Conservation (phyloP, 75 land plant species). For the Isoetes taiwanensis region DNA sequence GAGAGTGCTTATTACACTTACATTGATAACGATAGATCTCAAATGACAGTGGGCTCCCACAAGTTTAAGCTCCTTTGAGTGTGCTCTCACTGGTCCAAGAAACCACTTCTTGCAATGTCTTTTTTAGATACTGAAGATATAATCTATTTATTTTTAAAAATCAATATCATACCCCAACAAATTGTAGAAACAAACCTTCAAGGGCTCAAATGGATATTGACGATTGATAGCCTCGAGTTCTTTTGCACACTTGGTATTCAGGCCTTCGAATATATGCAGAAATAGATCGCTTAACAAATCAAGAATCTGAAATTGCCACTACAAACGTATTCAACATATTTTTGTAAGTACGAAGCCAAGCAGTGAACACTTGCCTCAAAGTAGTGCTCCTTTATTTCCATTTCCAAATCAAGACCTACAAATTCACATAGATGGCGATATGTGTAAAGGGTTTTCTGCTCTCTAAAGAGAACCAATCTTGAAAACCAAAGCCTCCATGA, state of each 20-base stretch:
- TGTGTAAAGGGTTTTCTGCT: slow-evolving; percentile 85
- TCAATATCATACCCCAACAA: too few species aligned
- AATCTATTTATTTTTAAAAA: too few species aligned
- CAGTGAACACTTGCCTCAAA: slow-evolving; percentile 70
- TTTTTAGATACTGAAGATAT: slow-evolving; percentile 41
- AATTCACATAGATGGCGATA: slow-evolving; percentile 94
- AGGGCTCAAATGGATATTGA: slow-evolving; percentile 83
- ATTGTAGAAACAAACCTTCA: too few species aligned
- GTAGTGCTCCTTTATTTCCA: slow-evolving; percentile 91
- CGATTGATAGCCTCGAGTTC: slow-evolving; percentile 54
- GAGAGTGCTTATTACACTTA: too few species aligned
- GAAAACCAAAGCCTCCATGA: slow-evolving; percentile 41
- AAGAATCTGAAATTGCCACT: too few species aligned
- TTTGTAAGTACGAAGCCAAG: too few species aligned
- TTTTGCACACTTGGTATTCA: slow-evolving; percentile 58
- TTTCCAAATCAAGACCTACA: slow-evolving; percentile 91
- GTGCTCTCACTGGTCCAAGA: too few species aligned
- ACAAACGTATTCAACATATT: too few species aligned
- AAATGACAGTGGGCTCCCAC: too few species aligned
- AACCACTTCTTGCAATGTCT: slow-evolving; percentile 55
- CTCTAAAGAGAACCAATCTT: slow-evolving; percentile 37
- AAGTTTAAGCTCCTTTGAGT: too few species aligned
- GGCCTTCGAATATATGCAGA: slow-evolving; percentile 59
- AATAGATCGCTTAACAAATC: slow-evolving; percentile 68
- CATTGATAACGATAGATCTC: too few species aligned